phyloP scores from a whole-genome alignment of 2,329 filamentous ascomycete species.

The Penicillium rolfsii region DNA sequence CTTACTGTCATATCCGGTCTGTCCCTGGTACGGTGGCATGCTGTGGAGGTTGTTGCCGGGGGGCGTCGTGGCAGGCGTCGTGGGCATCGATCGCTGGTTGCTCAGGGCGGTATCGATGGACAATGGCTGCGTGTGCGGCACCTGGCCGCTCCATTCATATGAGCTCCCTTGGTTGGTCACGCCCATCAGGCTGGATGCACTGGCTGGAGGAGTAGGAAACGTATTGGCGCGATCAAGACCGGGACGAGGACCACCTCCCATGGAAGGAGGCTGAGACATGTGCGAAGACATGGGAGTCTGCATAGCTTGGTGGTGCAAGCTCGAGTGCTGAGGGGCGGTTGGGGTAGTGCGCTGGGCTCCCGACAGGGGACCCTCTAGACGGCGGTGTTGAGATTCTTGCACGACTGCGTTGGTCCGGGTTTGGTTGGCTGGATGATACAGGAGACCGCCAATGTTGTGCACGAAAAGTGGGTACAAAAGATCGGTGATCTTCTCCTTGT shows the following conservation, averaged over 20 bases:
- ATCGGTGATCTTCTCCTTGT: constrained; percentile 99
- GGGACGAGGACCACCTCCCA: constrained; percentile 65
- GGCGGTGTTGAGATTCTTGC: constrained; percentile 77
- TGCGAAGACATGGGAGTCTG: constrained; percentile 61
- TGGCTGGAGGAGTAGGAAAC: constrained; percentile 91
- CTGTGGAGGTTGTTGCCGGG: constrained; percentile 75
- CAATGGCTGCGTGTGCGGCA: constrained; percentile 69
- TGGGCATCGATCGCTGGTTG: constrained; percentile 82
- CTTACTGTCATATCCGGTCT: constrained; percentile 76
- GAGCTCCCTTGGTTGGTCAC: constrained; percentile 73
- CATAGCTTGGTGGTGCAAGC: constrained; percentile 67
- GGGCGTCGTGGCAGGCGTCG: constrained; percentile 87
- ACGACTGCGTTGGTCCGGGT: constrained; percentile 81
- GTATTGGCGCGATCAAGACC: constrained; percentile 83
- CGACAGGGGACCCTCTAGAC: constrained; percentile 59
- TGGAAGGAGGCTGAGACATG: constrained; percentile 68
- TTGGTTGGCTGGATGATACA: constrained; percentile 88
- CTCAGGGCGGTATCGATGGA: constrained; percentile 79
- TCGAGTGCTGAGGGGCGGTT: constrained; percentile 67
- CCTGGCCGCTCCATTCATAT: constrained; percentile 75
- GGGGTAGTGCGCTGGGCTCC: constrained; percentile 63
- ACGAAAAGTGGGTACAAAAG: constrained; percentile 94
- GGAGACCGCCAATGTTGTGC: constrained; percentile 89
- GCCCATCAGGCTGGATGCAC: constrained; percentile 80
- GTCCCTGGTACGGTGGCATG: constrained; percentile 74